phyloP scores from a whole-genome alignment of 805 yeast genomes.

The Kluyveromyces aestuarii region DNA sequence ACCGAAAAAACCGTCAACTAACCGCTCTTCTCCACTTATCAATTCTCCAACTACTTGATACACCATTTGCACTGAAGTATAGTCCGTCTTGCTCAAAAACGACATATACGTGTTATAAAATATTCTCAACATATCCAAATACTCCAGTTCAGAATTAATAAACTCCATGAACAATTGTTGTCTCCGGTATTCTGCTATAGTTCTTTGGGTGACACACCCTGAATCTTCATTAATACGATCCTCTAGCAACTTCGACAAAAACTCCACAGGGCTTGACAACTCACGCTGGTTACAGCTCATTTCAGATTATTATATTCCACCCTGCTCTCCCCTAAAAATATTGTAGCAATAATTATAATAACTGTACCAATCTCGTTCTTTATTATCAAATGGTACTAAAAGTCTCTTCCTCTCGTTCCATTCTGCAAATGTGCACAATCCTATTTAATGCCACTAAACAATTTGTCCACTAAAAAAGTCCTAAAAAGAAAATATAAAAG shows the following conservation, averaged over 20 bases:
- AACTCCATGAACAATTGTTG: constrained; percentile 2
- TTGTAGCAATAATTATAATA: too few relatives aligned
- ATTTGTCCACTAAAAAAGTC: not conserved
- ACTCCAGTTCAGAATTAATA: constrained; percentile 2
- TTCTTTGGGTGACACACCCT: not conserved
- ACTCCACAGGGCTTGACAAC: constrained; percentile 1
- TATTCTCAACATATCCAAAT: constrained; percentile 1
- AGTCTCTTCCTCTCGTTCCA: not conserved
- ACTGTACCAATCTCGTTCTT: too few relatives aligned
- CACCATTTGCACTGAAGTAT: not conserved
- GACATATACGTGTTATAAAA: constrained; percentile 1
- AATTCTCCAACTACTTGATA: not conserved
- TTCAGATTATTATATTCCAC: not conserved
- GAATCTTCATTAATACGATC: constrained; percentile 1
- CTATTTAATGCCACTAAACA: not conserved
- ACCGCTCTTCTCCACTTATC: not conserved
- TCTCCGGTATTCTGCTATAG: not conserved
- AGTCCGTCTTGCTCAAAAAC: not conserved
- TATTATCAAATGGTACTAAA: too few relatives aligned
- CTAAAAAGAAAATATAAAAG: too few relatives aligned
- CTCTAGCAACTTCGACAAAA: not conserved
- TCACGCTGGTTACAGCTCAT: not conserved
- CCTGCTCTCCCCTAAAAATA: not conserved
- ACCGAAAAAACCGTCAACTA: not conserved
- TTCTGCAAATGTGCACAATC: not conserved